Percentiles rank a stretch among this genome's conserved stretches.
These are phyloP conservation scores for Erigeron philadelphicus DNA, from an alignment of 140 eudicot species.

Conservation along the genomic window DNA sequence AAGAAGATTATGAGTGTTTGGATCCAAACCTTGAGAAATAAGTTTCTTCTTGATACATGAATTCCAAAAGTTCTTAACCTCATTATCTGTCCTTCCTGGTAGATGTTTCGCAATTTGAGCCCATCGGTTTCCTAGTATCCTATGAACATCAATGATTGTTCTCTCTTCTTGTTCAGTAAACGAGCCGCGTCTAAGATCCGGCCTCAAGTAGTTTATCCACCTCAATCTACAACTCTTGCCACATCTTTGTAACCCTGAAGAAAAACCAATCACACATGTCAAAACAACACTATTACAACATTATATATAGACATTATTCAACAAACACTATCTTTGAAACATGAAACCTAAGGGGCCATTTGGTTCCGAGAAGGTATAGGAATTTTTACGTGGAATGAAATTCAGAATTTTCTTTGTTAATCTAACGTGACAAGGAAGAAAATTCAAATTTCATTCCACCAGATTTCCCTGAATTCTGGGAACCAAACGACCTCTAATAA, in stretches of 20 bases:
- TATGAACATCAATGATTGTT: slow-evolving; percentile 71
- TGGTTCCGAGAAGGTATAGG: too few species aligned
- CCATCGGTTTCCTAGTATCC: slow-evolving; percentile 86
- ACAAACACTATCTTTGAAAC: background rate
- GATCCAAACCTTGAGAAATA: slow-evolving; percentile 81
- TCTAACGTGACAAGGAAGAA: too few species aligned
- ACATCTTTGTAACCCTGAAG: slow-evolving; percentile 60
- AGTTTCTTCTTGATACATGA: slow-evolving; percentile 84
- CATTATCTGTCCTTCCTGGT: slow-evolving; percentile 90
- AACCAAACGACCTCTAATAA: background rate
- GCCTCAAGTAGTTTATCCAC: slow-evolving; percentile 88
- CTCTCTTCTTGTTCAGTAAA: slow-evolving; percentile 74
- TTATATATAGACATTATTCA: background rate
- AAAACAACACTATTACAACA: slow-evolving; percentile 12
- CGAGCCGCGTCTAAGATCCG: slow-evolving; percentile 79
- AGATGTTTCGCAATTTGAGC: slow-evolving; percentile 83
- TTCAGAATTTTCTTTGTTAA: too few species aligned
- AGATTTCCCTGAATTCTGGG: too few species aligned
- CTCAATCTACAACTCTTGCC: slow-evolving; percentile 83
- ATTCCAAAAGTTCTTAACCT: slow-evolving; percentile 89
- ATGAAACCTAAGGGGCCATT: background rate
- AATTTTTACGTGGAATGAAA: too few species aligned
- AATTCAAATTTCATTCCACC: too few species aligned
- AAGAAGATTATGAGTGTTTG: slow-evolving; percentile 87
- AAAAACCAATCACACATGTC: slow-evolving; percentile 16